phyloP scores from a whole-genome alignment of 768 basidiomycete genomes.

The Pleurotus tuoliensis region DNA sequence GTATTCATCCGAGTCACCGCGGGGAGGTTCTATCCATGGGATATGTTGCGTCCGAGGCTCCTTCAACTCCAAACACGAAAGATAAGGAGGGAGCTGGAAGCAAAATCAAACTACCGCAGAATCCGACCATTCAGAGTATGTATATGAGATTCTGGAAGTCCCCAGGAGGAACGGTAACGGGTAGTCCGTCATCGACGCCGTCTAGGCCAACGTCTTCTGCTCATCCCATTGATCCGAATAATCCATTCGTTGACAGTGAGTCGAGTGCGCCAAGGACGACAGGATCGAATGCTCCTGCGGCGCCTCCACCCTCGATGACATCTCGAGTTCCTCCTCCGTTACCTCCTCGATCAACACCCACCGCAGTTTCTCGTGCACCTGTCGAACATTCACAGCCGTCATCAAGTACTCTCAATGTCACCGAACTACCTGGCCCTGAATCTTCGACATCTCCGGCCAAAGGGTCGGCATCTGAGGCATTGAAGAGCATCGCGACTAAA shows the following conservation, averaged over 20 bases:
- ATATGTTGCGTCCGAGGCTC: constrained; percentile 51
- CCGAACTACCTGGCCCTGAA: constrained; percentile 8
- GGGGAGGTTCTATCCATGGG: constrained; percentile 86
- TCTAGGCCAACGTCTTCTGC: neutral
- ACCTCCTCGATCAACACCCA: constrained; percentile 37
- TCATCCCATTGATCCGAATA: constrained; percentile 12
- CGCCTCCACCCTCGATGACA: constrained; percentile 21
- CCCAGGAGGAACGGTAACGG: constrained; percentile 21
- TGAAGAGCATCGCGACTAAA: constrained; percentile 53
- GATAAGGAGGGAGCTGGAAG: constrained; percentile 19
- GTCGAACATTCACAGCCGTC: constrained; percentile 21
- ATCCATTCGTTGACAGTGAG: constrained; percentile 18
- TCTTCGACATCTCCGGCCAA: constrained; percentile 6
- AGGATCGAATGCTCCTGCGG: constrained; percentile 9
- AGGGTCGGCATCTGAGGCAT: constrained; percentile 42
- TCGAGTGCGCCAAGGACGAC: constrained; percentile 23
- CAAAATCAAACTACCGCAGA: constrained; percentile 26
- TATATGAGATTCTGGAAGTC: constrained; percentile 70
- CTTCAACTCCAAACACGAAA: constrained; percentile 27
- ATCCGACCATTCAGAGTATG: constrained; percentile 60
- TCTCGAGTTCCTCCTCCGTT: constrained; percentile 30
- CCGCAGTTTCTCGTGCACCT: constrained; percentile 20
- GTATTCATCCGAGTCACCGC: constrained; percentile 81
- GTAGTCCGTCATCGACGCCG: neutral
- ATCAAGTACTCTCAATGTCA: neutral